These are phyloP conservation scores for Arctium lappa DNA, from an alignment of 129 eudicot species.

Conservation along the genomic window DNA sequence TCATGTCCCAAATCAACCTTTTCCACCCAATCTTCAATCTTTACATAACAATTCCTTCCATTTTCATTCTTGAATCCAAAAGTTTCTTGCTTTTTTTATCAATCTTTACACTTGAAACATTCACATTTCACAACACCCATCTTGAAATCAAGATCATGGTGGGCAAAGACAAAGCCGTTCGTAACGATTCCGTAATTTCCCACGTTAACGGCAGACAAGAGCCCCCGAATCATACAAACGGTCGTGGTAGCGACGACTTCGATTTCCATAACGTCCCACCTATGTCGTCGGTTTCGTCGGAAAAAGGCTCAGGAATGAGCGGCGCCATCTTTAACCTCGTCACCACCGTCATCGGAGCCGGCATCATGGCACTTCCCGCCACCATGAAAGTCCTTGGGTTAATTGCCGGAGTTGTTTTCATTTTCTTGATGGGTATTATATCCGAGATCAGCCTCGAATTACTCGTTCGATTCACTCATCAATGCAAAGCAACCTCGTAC, in stretches of 20 bases:
- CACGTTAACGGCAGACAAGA: background rate
- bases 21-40: background rate
- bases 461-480: slow-evolving; percentile 65
- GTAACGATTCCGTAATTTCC: background rate
- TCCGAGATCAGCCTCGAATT: slow-evolving; percentile 78
- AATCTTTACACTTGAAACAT: background rate
- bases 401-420: slow-evolving; percentile 54
- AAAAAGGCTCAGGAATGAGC: slow-evolving; percentile 44
- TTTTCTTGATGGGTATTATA: slow-evolving; percentile 65
- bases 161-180: background rate
- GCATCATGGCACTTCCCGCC: slow-evolving; percentile 96
- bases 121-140: background rate
- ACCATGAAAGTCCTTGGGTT: slow-evolving; percentile 85
- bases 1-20: slow-evolving; percentile 1
- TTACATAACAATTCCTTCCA: too few relatives aligned
- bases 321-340: slow-evolving; percentile 87
- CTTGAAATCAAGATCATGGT: background rate
- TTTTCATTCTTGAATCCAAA: too few relatives aligned
- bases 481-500: slow-evolving; percentile 66
- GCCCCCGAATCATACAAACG: background rate
- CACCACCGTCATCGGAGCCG: slow-evolving; percentile 83
- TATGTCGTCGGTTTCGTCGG: background rate
- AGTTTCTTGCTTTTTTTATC: background rate
- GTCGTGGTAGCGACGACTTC: background rate
- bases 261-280: background rate